Percentiles rank a stretch among this genome's conserved stretches.
Conservation (phyloP, 176 grass and related monocot species). For the Urochloa ruziziensis region DNA sequence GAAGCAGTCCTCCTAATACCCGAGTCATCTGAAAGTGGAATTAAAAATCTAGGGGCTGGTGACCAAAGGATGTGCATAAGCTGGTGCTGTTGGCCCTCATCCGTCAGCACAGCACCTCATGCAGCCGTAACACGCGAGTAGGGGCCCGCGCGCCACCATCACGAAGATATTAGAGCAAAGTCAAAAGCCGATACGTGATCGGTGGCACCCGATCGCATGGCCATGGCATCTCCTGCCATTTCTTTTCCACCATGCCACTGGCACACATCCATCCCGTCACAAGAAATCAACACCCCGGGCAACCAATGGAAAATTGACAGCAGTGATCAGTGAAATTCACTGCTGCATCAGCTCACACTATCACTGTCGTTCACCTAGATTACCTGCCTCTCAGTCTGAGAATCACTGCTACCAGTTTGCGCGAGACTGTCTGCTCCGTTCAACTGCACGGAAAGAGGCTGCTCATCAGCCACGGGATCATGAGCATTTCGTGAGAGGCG, state of each 20-base stretch:
- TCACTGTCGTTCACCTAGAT: background rate
- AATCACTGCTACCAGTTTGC: background rate
- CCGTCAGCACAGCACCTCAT: conserved; percentile 6
- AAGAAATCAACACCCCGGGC: no score
- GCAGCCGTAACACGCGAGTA: background rate
- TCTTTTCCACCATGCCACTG: background rate
- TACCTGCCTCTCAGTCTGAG: background rate
- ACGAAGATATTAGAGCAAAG: background rate
- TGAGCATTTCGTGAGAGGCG: background rate
- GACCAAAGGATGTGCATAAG: background rate
- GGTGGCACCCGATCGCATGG: conserved; percentile 6
- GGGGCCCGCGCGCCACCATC: conserved; percentile 1
- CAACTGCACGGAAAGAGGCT: conserved; percentile 26
- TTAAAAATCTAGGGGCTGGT: background rate
- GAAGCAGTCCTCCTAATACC: background rate
- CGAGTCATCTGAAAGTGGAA: background rate
- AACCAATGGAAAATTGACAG: background rate
- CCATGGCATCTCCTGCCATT: background rate
- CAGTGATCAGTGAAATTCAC: background rate
- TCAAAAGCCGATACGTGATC: conserved; percentile 21
- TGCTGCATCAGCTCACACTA: background rate
- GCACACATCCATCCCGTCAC: background rate
- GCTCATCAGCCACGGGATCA: background rate
- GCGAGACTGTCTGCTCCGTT: background rate
- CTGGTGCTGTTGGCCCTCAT: background rate